Conservation (phyloP, 495 filamentous ascomycete genomes). For the Neurospora discreta region DNA sequence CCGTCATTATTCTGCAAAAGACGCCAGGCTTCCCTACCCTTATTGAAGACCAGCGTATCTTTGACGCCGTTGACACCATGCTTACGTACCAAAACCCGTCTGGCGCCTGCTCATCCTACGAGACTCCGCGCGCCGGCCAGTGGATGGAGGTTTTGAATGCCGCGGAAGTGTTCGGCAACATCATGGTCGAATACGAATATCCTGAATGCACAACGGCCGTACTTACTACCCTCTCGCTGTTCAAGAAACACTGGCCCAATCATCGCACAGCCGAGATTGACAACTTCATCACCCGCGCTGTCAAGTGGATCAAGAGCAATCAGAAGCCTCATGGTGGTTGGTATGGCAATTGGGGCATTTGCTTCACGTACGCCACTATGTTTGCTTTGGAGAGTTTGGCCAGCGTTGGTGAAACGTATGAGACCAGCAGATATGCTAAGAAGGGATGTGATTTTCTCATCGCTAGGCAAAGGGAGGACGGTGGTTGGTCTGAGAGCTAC, state of each 20-base stretch:
- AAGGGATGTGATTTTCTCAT: constrained; percentile 79
- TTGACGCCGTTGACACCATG: constrained; percentile 81
- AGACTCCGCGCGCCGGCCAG: constrained; percentile 64
- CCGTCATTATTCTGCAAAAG: constrained; percentile 74
- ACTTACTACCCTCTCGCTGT: constrained; percentile 78
- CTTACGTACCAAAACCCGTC: constrained; percentile 84
- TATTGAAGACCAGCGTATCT: constrained; percentile 62
- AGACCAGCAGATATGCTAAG: constrained; percentile 56
- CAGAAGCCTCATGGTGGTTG: constrained; percentile 81
- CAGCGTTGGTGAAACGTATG: constrained; percentile 70
- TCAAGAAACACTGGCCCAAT: constrained; percentile 67
- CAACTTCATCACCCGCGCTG: constrained; percentile 53
- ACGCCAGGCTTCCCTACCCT: constrained; percentile 64
- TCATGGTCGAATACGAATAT: constrained; percentile 98
- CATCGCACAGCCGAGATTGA: constrained; percentile 71
- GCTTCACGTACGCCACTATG: constrained; percentile 93
- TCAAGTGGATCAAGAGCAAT: constrained; percentile 67
- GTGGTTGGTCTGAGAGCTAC: constrained; percentile 96
- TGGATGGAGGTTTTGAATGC: constrained; percentile 81
- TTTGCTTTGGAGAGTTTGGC: constrained; percentile 83
- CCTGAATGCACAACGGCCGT: constrained; percentile 95
- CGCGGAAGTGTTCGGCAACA: constrained; percentile 90
- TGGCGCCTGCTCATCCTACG: constrained; percentile 86
- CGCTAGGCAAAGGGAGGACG: constrained; percentile 71
- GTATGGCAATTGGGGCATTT: constrained; percentile 97